Conservation (phyloP, 2,329 filamentous ascomycete genomes). For the Simplicillium aogashimaense region DNA sequence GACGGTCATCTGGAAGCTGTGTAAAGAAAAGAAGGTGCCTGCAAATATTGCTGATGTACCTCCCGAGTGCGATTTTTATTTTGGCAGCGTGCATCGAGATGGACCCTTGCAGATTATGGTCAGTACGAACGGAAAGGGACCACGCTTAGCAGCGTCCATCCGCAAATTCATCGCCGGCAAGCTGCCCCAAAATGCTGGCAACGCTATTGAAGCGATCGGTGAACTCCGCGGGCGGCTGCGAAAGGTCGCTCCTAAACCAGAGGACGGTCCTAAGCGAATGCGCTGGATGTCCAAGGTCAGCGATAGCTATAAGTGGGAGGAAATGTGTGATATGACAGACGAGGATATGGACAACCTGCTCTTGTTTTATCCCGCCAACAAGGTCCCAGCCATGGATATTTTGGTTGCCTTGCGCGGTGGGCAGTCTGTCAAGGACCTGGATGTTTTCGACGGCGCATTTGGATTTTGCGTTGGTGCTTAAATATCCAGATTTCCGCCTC, state of each 20-base stretch:
- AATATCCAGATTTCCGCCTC: not conserved
- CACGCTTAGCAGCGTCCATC: constrained; percentile 79
- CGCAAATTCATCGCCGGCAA: constrained; percentile 68
- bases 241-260: constrained; percentile 58
- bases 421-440: constrained; percentile 32
- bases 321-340: constrained; percentile 73
- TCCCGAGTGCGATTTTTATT: constrained; percentile 96
- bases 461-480: constrained; percentile 42
- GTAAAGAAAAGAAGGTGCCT: constrained; percentile 72
- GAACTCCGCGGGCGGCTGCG: constrained; percentile 69
- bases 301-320: constrained; percentile 74
- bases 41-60: constrained; percentile 97
- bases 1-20: constrained; percentile 83
- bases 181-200: constrained; percentile 71
- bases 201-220: constrained; percentile 79
- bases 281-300: constrained; percentile 91
- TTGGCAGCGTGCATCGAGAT: constrained; percentile 90
- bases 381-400: constrained; percentile 45
- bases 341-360: constrained; percentile 79
- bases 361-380: constrained; percentile 53
- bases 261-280: constrained; percentile 82
- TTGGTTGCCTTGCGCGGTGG: constrained; percentile 44
- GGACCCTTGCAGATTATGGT: constrained; percentile 98
- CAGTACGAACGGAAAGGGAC: constrained; percentile 94
- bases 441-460: constrained; percentile 49